Percentiles rank a stretch among this genome's conserved stretches.
Evolutionary conservation across 2,329 filamentous ascomycete species (phyloP).

Genomic region (Monosporascus sp.): DNA sequence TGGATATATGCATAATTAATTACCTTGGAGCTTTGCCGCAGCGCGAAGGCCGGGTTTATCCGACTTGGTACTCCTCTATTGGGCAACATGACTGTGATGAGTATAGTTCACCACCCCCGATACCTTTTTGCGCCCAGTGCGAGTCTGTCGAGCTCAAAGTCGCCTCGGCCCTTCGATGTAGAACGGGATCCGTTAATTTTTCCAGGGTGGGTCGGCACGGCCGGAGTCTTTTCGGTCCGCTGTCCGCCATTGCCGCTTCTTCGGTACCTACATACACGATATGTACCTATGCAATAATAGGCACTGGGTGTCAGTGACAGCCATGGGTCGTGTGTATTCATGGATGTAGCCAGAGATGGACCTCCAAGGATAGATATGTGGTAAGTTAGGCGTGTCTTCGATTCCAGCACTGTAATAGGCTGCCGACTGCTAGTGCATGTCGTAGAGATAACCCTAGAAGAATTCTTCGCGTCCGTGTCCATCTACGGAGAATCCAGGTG

Average conservation of each 20-base stretch:
- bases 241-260: neutral
- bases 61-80: conserved; percentile 44
- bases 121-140: neutral
- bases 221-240: neutral
- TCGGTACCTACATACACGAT: neutral
- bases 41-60: conserved; percentile 38
- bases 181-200: neutral
- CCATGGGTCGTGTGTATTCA: too few species aligned
- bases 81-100: conserved; percentile 43
- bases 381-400: too few species aligned
- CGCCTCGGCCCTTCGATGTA: neutral
- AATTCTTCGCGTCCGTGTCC: too few species aligned
- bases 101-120: conserved; percentile 1
- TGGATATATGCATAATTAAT: conserved; percentile 8
- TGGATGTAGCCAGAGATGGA: too few species aligned
- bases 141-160: neutral
- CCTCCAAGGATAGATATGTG: too few species aligned
- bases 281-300: too few species aligned
- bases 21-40: conserved; percentile 23
- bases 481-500: too few species aligned
- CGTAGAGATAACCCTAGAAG: too few species aligned
- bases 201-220: neutral
- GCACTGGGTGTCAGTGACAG: too few species aligned
- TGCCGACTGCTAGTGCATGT: too few species aligned
- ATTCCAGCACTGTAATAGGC: too few species aligned